Percentiles rank a stretch among this genome's conserved stretches.
phyloP scores from a whole-genome alignment of 306 rosid species.

The Prunus kanzakura region DNA sequence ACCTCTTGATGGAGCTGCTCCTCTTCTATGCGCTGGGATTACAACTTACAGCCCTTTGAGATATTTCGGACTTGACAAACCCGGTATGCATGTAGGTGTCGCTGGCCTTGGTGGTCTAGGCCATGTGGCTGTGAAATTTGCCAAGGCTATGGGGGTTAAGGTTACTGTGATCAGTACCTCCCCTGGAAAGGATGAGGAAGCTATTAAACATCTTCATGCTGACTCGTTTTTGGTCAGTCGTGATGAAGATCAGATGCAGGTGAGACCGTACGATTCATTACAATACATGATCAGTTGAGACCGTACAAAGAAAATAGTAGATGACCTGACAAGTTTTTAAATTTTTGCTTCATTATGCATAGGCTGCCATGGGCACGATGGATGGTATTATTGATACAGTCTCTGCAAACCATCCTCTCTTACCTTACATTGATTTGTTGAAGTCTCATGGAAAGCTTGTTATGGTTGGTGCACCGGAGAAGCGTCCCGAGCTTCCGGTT shows the following conservation, averaged over 20 bases:
- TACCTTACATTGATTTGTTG: constrained; percentile 21
- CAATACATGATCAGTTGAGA: too few relatives aligned
- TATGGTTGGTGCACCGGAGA: constrained; percentile 32
- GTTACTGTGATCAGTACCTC: constrained; percentile 10
- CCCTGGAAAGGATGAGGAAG: background rate
- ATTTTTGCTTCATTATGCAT: too few relatives aligned
- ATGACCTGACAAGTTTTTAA: too few relatives aligned
- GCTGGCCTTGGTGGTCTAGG: constrained; percentile 10
- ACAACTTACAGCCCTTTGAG: constrained; percentile 13
- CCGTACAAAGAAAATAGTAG: too few relatives aligned
- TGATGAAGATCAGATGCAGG: constrained; percentile 21
- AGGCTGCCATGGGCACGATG: constrained; percentile 34
- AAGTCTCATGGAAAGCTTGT: constrained; percentile 35
- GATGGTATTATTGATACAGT: constrained; percentile 47
- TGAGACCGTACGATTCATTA: background rate
- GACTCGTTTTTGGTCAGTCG: constrained; percentile 18
- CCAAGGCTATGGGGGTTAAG: constrained; percentile 5
- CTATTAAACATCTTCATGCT: background rate
- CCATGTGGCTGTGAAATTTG: background rate
- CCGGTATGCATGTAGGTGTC: background rate
- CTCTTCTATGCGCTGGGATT: constrained; percentile 9
- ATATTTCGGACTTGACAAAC: background rate
- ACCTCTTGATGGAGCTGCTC: background rate
- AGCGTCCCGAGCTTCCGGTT: constrained; percentile 29
- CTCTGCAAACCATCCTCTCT: constrained; percentile 26